phyloP scores from a whole-genome alignment of 2,329 filamentous ascomycete genomes.

The Sarocladiaceae sp. region DNA sequence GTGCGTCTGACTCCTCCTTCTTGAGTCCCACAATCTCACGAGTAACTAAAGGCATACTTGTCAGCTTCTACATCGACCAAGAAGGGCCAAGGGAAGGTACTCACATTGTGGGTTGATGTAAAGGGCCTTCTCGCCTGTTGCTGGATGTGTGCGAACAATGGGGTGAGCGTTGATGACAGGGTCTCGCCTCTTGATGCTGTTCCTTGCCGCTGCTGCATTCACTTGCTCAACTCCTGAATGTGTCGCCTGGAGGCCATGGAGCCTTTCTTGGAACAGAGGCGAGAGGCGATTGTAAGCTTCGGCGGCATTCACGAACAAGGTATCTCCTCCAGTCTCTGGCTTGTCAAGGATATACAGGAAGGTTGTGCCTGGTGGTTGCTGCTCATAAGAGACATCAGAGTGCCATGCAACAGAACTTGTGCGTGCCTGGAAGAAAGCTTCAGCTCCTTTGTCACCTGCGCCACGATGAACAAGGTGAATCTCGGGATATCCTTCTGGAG shows the following conservation, averaged over 20 bases:
- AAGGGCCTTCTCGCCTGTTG: constrained; percentile 72
- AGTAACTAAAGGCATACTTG: constrained; percentile 45
- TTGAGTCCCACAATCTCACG: constrained; percentile 73
- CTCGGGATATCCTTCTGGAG: constrained; percentile 68
- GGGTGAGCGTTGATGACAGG: constrained; percentile 68
- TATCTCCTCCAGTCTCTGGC: constrained; percentile 74
- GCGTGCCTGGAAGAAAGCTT: constrained; percentile 60
- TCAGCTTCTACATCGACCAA: constrained; percentile 7
- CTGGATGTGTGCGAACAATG: constrained; percentile 70
- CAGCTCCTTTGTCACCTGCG: constrained; percentile 41
- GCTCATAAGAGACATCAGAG: constrained; percentile 82
- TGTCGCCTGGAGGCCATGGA: constrained; percentile 71
- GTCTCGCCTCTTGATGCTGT: constrained; percentile 61
- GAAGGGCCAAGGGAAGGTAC: constrained; percentile 23
- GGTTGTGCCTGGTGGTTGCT: constrained; percentile 84
- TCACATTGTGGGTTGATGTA: constrained; percentile 71
- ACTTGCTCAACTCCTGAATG: constrained; percentile 73
- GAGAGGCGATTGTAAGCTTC: constrained; percentile 74
- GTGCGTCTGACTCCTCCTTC: constrained; percentile 71
- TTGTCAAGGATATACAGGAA: constrained; percentile 87
- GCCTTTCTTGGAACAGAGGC: constrained; percentile 67
- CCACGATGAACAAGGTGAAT: constrained; percentile 78
- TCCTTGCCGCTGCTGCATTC: constrained; percentile 39
- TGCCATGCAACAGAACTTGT: constrained; percentile 88
- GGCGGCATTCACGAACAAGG: constrained; percentile 68